These are phyloP conservation scores for Mycena belliarum DNA, from an alignment of 768 basidiomycete species.

Conservation along the genomic window DNA sequence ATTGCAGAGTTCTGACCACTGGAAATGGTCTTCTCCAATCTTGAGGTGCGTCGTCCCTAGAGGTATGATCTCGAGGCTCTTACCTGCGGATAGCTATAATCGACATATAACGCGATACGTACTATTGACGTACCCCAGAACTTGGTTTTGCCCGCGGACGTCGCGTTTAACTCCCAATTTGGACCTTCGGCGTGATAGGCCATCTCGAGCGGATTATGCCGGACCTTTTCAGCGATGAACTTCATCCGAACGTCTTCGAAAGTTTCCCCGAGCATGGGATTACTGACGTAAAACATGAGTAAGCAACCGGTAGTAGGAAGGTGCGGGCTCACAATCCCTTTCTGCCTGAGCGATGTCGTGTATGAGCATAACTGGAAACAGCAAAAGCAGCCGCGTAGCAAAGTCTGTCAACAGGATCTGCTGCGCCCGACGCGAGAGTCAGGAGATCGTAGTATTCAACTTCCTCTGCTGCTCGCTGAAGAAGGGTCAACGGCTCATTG, in stretches of 20 bases:
- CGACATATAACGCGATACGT: constrained; percentile 7
- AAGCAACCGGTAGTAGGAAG: background rate
- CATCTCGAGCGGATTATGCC: constrained; percentile 80
- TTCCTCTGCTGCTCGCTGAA: constrained; percentile 84
- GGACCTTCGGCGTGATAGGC: constrained; percentile 84
- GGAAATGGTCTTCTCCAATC: constrained; percentile 67
- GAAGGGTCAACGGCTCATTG: constrained; percentile 83
- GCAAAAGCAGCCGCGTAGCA: constrained; percentile 84
- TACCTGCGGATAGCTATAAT: constrained; percentile 50
- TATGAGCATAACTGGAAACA: constrained; percentile 81
- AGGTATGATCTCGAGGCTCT: constrained; percentile 86
- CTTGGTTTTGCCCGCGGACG: constrained; percentile 82
- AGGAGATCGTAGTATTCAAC: constrained; percentile 75
- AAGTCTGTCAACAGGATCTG: constrained; percentile 66
- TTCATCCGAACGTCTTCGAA: constrained; percentile 82
- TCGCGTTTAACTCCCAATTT: constrained; percentile 74
- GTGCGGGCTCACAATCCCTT: constrained; percentile 75
- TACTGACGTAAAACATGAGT: constrained; percentile 46
- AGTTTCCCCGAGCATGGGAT: constrained; percentile 87
- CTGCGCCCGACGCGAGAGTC: constrained; percentile 58
- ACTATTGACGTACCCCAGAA: constrained; percentile 73
- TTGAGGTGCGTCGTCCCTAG: constrained; percentile 67
- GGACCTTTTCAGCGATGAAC: constrained; percentile 86
- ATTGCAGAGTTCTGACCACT: constrained; percentile 53
- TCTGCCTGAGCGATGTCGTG: constrained; percentile 74